phyloP scores from a whole-genome alignment of 352 stramenopile species.

The Globisporangium cystogenes region DNA sequence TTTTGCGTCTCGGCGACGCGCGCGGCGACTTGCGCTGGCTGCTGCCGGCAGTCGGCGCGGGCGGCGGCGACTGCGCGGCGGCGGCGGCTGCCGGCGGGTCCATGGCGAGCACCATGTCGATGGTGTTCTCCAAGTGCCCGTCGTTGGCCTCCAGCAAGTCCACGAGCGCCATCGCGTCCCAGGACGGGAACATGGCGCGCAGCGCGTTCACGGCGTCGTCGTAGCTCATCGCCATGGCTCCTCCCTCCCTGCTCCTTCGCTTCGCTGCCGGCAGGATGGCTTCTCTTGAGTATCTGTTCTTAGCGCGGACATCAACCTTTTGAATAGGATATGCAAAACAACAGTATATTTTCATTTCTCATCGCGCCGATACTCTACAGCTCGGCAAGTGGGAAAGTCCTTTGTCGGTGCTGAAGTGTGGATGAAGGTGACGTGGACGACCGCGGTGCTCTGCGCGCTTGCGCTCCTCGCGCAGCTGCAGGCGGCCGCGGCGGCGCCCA shows the following conservation, averaged over 20 bases:
- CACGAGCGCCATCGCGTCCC: conserved; percentile 50
- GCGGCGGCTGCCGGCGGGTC: conserved; percentile 22
- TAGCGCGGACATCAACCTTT: background rate
- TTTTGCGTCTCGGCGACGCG: conserved; percentile 10
- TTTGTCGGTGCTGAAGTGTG: too few relatives aligned
- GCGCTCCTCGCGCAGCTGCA: conserved; percentile 17
- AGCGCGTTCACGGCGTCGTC: conserved; percentile 57
- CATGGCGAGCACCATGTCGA: conserved; percentile 73
- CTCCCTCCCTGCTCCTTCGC: background rate
- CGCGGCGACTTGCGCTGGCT: conserved; percentile 5
- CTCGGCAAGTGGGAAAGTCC: background rate
- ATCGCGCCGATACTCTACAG: background rate
- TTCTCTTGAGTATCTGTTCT: background rate
- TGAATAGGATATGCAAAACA: background rate
- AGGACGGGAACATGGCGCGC: conserved; percentile 70
- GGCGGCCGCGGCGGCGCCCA: conserved; percentile 14
- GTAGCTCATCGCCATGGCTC: conserved; percentile 49
- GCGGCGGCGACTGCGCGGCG: conserved; percentile 1
- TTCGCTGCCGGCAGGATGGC: too few relatives aligned
- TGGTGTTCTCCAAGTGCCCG: conserved; percentile 63
- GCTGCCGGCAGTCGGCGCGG: background rate
- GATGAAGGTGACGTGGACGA: conserved; percentile 15
- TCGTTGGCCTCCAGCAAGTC: conserved; percentile 65
- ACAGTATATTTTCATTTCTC: background rate
- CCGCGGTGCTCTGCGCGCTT: conserved; percentile 13